phyloP scores from a whole-genome alignment of 495 filamentous ascomycete species.

The Hyaloscypha variabilis region DNA sequence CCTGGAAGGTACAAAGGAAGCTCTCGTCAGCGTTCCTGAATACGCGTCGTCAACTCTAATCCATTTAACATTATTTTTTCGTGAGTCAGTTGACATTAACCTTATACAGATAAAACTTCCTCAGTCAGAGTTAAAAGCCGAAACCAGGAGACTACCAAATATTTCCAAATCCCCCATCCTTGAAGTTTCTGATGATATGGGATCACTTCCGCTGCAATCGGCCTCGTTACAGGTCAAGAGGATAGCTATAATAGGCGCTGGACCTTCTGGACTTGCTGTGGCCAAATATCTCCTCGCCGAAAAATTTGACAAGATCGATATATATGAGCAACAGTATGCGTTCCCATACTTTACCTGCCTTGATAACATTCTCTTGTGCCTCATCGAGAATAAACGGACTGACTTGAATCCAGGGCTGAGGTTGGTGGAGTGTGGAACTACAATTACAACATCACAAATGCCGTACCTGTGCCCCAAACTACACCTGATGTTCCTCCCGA shows the following conservation, averaged over 20 bases:
- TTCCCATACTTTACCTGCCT: background rate
- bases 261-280: conserved; percentile 66
- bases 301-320: conserved; percentile 68
- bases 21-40: too few species aligned
- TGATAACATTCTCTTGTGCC: background rate
- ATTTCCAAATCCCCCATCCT: background rate
- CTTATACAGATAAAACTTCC: too few species aligned
- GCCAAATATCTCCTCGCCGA: conserved; percentile 78
- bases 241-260: conserved; percentile 72
- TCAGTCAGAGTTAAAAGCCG: background rate
- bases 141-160: background rate
- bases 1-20: too few species aligned
- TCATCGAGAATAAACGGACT: background rate
- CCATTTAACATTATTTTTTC: too few species aligned
- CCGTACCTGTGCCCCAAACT: conserved; percentile 19
- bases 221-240: conserved; percentile 40
- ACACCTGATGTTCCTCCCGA: conserved; percentile 31
- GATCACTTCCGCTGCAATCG: conserved; percentile 10
- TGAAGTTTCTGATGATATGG: conserved; percentile 8
- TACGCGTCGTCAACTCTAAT: too few species aligned
- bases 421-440: conserved; percentile 88
- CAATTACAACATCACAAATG: conserved; percentile 38
- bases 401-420: conserved; percentile 33
- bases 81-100: too few species aligned
- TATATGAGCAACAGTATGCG: conserved; percentile 74